phyloP scores from a whole-genome alignment of 2,329 filamentous ascomycete genomes.

The Fusarium veterinarium region DNA sequence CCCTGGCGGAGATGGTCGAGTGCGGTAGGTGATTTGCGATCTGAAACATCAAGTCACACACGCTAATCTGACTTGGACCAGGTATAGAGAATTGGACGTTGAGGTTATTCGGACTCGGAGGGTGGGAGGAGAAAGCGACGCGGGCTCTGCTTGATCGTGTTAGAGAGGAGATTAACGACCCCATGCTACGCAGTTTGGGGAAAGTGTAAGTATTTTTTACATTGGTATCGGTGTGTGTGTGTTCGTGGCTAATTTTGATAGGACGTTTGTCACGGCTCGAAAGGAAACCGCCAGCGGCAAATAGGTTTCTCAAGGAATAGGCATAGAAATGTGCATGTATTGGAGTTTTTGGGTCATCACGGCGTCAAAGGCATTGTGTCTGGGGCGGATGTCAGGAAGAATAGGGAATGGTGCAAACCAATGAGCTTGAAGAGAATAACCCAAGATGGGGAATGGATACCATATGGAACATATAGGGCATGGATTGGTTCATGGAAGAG shows the following conservation, averaged over 20 bases:
- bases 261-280: conserved; percentile 49
- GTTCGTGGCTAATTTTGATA: conserved; percentile 14
- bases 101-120: conserved; percentile 48
- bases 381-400: neutral
- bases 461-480: neutral
- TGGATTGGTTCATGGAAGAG: neutral
- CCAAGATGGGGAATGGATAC: neutral
- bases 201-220: conserved; percentile 46
- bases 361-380: conserved; percentile 12
- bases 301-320: neutral
- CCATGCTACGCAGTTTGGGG: conserved; percentile 43
- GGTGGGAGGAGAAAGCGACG: conserved; percentile 49
- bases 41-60: neutral
- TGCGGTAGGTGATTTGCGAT: conserved; percentile 45
- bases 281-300: conserved; percentile 38
- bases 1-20: conserved; percentile 52
- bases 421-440: neutral
- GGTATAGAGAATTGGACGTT: conserved; percentile 49
- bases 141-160: conserved; percentile 48
- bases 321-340: conserved; percentile 1
- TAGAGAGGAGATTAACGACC: conserved; percentile 47
- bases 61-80: conserved; percentile 16
- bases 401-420: conserved; percentile 3
- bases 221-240: rapidly evolving
- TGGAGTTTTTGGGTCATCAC: conserved; percentile 26